These are phyloP conservation scores for Citropsis articulata DNA, from an alignment of 345 rosid genomes.

Conservation along the genomic window DNA sequence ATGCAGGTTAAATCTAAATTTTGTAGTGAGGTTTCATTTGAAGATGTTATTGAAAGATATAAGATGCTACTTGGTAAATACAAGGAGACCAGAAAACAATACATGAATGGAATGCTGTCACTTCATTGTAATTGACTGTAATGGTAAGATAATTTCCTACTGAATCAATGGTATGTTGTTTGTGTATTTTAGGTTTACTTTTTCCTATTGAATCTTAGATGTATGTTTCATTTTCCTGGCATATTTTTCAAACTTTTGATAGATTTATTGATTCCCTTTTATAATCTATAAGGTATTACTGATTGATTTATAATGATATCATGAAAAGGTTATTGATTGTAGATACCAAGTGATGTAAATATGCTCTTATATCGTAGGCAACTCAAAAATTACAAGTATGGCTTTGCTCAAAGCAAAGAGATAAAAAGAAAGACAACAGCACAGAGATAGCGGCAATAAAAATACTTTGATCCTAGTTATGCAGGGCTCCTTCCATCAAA, in stretches of 20 bases:
- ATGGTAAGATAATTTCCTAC: neutral
- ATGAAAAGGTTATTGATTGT: too few species aligned
- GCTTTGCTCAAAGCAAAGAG: neutral
- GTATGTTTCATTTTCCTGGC: neutral
- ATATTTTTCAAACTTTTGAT: neutral
- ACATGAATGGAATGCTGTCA: constrained; percentile 52
- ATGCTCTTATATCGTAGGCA: neutral
- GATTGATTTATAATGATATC: too few species aligned
- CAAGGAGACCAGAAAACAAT: constrained; percentile 47
- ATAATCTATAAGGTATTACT: too few species aligned
- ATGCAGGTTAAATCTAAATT: constrained; percentile 34
- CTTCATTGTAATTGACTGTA: constrained; percentile 32
- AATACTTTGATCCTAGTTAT: neutral
- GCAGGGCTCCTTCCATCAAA: neutral
- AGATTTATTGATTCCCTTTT: neutral
- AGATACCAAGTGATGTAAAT: neutral
- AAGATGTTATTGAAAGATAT: constrained; percentile 32
- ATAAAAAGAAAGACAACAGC: neutral
- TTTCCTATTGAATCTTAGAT: neutral
- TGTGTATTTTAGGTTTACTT: neutral
- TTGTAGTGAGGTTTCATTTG: constrained; percentile 39
- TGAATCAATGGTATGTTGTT: neutral
- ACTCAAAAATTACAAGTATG: neutral
- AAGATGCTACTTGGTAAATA: constrained; percentile 38
- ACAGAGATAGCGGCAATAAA: neutral